These are phyloP conservation scores for Penicillium verhagenii DNA, from an alignment of 495 filamentous ascomycete genomes.

Conservation along the genomic window DNA sequence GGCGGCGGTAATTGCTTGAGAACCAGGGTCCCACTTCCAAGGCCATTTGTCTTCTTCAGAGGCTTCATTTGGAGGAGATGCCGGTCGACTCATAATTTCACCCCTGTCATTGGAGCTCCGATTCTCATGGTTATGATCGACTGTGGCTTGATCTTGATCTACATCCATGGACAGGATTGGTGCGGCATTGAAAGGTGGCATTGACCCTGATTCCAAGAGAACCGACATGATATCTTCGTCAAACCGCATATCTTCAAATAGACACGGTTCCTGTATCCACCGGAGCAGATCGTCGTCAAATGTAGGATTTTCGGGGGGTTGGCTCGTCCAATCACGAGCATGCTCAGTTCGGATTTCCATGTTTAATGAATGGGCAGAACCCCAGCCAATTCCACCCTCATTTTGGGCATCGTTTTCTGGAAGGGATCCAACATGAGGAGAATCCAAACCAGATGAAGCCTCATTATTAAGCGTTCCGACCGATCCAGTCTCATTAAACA, in stretches of 20 bases:
- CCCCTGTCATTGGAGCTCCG: neutral
- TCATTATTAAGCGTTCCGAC: neutral
- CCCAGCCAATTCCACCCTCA: neutral
- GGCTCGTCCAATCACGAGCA: neutral
- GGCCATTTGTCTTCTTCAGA: conserved; percentile 12
- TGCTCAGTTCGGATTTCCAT: neutral
- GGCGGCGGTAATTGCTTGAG: conserved; percentile 6
- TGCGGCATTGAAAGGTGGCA: neutral
- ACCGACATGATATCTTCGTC: conserved; percentile 7
- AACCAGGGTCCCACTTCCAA: conserved; percentile 8
- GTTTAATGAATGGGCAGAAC: neutral
- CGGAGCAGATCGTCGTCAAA: neutral
- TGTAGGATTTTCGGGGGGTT: neutral
- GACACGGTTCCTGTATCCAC: conserved; percentile 5
- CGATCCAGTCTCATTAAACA: neutral
- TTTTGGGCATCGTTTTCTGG: neutral
- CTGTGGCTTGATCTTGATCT: neutral
- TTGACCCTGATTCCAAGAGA: conserved; percentile 3
- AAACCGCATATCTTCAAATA: conserved; percentile 7
- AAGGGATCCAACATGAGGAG: neutral
- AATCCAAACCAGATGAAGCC: neutral
- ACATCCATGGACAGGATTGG: neutral
- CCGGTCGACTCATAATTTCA: neutral
- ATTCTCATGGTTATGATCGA: neutral
- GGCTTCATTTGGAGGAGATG: conserved; percentile 9